Conservation (phyloP, 805 yeast species). For the Wickerhamomyces tratensis region DNA sequence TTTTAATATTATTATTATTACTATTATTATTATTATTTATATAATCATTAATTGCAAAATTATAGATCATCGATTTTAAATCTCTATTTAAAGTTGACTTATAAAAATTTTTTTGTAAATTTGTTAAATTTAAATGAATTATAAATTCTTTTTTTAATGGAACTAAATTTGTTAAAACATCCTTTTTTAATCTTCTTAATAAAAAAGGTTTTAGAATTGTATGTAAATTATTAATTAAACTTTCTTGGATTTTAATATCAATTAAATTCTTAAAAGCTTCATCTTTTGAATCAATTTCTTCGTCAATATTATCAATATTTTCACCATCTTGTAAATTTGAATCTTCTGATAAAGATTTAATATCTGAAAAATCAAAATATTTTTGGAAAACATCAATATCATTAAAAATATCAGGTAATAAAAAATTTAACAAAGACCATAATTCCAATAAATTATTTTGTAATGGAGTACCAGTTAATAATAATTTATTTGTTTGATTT, state of each 20-base stretch:
- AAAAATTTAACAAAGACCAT: slow-evolving; percentile 87
- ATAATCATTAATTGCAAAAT: slow-evolving; percentile 41
- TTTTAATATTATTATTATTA: slow-evolving; percentile 12
- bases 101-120: slow-evolving; percentile 57
- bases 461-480: slow-evolving; percentile 93
- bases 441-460: slow-evolving; percentile 86
- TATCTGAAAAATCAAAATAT: slow-evolving; percentile 82
- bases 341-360: slow-evolving; percentile 29
- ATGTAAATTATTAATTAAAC: slow-evolving; percentile 69
- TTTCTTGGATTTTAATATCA: slow-evolving; percentile 45
- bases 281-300: slow-evolving; percentile 35
- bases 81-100: slow-evolving; percentile 34
- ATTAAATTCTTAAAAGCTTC: slow-evolving; percentile 40
- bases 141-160: slow-evolving; percentile 78
- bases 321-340: slow-evolving; percentile 29
- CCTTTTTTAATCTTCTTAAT: slow-evolving; percentile 69
- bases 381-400: slow-evolving; percentile 84
- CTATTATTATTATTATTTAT: slow-evolving; percentile 35
- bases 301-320: slow-evolving; percentile 35
- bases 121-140: slow-evolving; percentile 60
- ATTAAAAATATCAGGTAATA: slow-evolving; percentile 86
- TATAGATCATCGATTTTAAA: slow-evolving; percentile 34
- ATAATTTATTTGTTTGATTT: slow-evolving; percentile 56
- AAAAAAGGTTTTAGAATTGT: slow-evolving; percentile 84
- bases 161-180: slow-evolving; percentile 64